Conservation (phyloP, 2,329 filamentous ascomycete genomes). For the Claviceps sp. region DNA sequence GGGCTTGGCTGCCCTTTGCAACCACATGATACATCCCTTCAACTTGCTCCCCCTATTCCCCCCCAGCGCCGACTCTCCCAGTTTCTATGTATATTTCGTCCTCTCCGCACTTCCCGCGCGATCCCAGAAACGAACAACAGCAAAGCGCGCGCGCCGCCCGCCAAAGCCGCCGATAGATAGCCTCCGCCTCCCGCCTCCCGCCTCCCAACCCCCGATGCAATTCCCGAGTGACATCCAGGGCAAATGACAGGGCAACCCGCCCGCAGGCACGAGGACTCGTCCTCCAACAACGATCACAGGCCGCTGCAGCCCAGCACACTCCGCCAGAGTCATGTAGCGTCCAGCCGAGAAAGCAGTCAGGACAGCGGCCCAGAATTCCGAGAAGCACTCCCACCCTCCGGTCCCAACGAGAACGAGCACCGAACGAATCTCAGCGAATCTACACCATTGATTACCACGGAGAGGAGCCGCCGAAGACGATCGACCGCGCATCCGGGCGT, state of each 20-base stretch:
- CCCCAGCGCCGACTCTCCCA: too few species aligned
- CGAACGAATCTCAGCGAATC: constrained; percentile 28
- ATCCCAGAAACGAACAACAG: not conserved
- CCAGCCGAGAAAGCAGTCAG: constrained; percentile 10
- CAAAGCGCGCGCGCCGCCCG: not conserved
- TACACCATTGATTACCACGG: constrained; percentile 31
- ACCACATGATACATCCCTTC: not conserved
- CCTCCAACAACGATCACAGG: constrained; percentile 20
- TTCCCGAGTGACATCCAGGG: not conserved
- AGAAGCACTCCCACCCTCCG: constrained; percentile 4
- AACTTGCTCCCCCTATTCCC: too few species aligned
- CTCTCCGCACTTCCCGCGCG: not conserved
- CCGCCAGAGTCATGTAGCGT: constrained; percentile 29
- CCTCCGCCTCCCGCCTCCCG: not conserved
- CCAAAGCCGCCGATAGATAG: not conserved
- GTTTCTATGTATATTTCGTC: not conserved
- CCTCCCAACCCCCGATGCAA: not conserved
- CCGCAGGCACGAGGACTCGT: constrained; percentile 17
- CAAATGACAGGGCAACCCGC: constrained; percentile 15
- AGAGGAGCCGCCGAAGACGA: constrained; percentile 4
- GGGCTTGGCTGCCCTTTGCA: not conserved
- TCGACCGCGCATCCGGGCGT: constrained; percentile 23
- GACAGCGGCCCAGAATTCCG: constrained; percentile 7
- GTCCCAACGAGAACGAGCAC: constrained; percentile 6
- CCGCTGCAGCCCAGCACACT: constrained; percentile 32